phyloP scores from a whole-genome alignment of 2,329 filamentous ascomycete species.

The Penicillium brevicompactum region DNA sequence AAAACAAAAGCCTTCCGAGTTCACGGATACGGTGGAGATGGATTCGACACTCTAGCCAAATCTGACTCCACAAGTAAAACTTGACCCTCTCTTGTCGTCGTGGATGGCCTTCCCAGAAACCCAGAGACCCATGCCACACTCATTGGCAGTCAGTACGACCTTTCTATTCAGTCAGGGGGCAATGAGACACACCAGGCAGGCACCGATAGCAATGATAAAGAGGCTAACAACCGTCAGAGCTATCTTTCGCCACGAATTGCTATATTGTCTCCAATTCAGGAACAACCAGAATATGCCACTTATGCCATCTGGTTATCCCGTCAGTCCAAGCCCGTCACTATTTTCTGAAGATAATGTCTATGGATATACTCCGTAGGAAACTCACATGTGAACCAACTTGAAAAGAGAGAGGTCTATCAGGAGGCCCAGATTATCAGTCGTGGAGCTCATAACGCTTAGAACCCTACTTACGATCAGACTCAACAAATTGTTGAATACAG shows the following conservation, averaged over 20 bases:
- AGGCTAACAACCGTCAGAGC: conserved; percentile 8
- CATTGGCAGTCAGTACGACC: background rate
- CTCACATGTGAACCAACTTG: conserved; percentile 63
- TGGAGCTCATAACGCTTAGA: background rate
- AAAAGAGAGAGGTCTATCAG: conserved; percentile 55
- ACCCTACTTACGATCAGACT: conserved; percentile 52
- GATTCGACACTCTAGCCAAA: background rate
- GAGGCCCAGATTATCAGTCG: conserved; percentile 17
- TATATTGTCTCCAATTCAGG: conserved; percentile 12
- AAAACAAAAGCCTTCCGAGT: no score
- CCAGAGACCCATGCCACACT: conserved; percentile 23
- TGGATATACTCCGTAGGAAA: background rate
- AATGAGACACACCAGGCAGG: conserved; percentile 12
- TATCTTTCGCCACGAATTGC: conserved; percentile 9
- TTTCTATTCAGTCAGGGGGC: background rate
- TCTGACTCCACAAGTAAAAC: conserved; percentile 14
- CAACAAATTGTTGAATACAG: conserved; percentile 67
- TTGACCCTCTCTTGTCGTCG: conserved; percentile 8
- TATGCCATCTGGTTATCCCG: conserved; percentile 4
- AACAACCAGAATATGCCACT: conserved; percentile 19
- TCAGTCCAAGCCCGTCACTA: background rate
- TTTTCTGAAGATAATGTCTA: background rate
- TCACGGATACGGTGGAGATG: no score
- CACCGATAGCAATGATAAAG: conserved; percentile 12
- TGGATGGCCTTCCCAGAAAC: conserved; percentile 20